A percentile compares a stretch with the other conserved stretches of the same genome.
phyloP scores from a whole-genome alignment of 805 yeast genomes.

The Candida patagonica region DNA sequence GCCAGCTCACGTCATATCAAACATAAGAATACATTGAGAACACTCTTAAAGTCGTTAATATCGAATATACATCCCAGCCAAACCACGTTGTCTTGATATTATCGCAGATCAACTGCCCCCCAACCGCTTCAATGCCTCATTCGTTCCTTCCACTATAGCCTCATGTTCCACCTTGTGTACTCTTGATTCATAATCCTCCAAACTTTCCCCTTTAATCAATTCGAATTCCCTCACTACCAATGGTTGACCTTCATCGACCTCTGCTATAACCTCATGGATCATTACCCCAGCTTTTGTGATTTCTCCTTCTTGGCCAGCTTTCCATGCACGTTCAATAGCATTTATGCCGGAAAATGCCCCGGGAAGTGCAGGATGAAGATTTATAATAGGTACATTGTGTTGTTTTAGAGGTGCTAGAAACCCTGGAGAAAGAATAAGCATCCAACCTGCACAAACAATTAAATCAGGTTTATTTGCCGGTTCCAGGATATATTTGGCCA shows the following conservation, averaged over 20 bases:
- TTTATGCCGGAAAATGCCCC: slow-evolving; percentile 96
- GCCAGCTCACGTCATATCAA: no score
- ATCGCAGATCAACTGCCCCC: no score
- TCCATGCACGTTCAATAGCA: slow-evolving; percentile 94
- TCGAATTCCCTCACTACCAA: slow-evolving; percentile 71
- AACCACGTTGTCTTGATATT: no score
- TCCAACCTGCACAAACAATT: slow-evolving; percentile 98
- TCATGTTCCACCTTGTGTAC: slow-evolving; percentile 79
- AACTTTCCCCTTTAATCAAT: slow-evolving; percentile 58
- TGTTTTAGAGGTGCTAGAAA: slow-evolving; percentile 58
- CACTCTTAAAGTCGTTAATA: no score
- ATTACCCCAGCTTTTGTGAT: slow-evolving; percentile 78
- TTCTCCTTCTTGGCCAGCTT: slow-evolving; percentile 83
- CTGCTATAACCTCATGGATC: slow-evolving; percentile 95
- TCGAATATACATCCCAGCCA: no score
- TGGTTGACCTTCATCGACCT: slow-evolving; percentile 91
- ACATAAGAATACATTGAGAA: no score
- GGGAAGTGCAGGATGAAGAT: slow-evolving; percentile 94
- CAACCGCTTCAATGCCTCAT: slow-evolving; percentile 42
- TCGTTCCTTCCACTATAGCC: slow-evolving; percentile 90
- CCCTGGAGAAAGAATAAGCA: slow-evolving; percentile 76
- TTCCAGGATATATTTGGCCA: slow-evolving; percentile 56
- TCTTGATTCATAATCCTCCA: slow-evolving; percentile 71
- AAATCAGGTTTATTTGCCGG: slow-evolving; percentile 59
- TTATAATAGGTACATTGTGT: slow-evolving; percentile 68